Evolutionary conservation across 2,329 filamentous ascomycete species (phyloP), one percentile per base, ranked within the genome.

Genomic region (Trichothecium sympodiale): DNA sequence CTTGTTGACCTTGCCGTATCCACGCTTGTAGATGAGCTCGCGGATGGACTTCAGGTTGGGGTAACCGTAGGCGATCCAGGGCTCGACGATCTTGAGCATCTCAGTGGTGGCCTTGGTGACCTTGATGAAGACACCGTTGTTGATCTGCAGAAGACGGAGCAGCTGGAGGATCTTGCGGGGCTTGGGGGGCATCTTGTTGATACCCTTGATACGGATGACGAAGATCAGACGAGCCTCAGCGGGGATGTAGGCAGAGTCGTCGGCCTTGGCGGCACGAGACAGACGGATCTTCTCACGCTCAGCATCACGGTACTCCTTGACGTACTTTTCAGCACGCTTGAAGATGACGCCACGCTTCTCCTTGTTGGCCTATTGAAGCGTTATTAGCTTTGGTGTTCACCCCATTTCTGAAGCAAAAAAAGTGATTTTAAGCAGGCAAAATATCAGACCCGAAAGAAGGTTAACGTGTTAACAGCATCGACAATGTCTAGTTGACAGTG

Each of bases 151-250:
- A 50, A 98, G 86, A 76, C 91, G 89, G 64, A 98, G 88, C 44
- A 98, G 85, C 74, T 98, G 91, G 56, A 98, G 80, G 61, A 94
- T 96, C 82, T 98, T 98, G 77, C 91, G 88, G 69, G 93, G 93
- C 84, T 98, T 96, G 56, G 91, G 91, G 63, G 93, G 80, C 58
- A 98, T 96, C 84, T 98, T 98, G 85, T 96, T 96, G 87, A 98
- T 96, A 94, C 89, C 91, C 86, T 98, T 98, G 78, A 98, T 98
- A 66, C 91, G 89, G 68, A 96, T 72, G 56, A 98, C 80, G 66
- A 98, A 98, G 72, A 89, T 87, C 59, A 98, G 75, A 73, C 94
- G 95, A 62, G 84, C 71, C 78, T 98, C 87, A 47, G 85, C 88
- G 48, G 86, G 81, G 53, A 98, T 83, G 69, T 93, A 91, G 77